Evolutionary conservation across 1,139 yeast genomes (phyloP), one percentile per base, ranked within the genome.

Genomic region (Kodamaea sp.): DNA sequence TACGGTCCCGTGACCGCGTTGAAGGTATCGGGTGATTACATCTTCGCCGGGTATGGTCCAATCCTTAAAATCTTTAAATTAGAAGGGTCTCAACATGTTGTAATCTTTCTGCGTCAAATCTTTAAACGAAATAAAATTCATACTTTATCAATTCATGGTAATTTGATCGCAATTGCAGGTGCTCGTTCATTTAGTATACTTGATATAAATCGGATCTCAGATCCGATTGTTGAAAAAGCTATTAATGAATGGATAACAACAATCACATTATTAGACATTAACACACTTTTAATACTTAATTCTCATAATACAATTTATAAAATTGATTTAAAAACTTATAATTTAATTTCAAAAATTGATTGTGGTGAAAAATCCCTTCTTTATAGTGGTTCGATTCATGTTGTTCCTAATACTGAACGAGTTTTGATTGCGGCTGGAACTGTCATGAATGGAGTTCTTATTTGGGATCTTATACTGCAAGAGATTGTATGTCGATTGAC

Each of bases 381-480:
- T 32, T 92, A 92, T 56, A 85, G 96, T 11, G 97, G 97, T 0
- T 72, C 88, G 2, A 75, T 92, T 29, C 70, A 73, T 40, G 75
- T 79, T 1, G 45, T 70, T 6, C 50, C 60, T 2, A 57, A 57
- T n/a, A 37, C 39, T 15, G 66, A 62, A 7, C 62, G 63, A 32
- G 75, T 82, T 0, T 56, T 73, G 8, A 69, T 88, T 8, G 88
- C 88, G 23, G 90, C 96, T 0, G 97, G 97, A 22, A 92, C 98
- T 0, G 97, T 92, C 1, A 81, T 90, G 81, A 81, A 83, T 37
- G 96, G 97, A 3, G 82, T 87, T 1, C 67, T 86, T 5, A 65
- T 89, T 1, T 92, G 97, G 97, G 78, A 80, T 38, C 57, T 78
- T 37, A 38, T 53, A 25, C 57, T 70, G 2, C 63, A 72, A 8